A percentile compares a stretch with the other conserved stretches of the same genome.
phyloP scores from a whole-genome alignment of 805 yeast species.

The Hanseniaspora singularis region DNA sequence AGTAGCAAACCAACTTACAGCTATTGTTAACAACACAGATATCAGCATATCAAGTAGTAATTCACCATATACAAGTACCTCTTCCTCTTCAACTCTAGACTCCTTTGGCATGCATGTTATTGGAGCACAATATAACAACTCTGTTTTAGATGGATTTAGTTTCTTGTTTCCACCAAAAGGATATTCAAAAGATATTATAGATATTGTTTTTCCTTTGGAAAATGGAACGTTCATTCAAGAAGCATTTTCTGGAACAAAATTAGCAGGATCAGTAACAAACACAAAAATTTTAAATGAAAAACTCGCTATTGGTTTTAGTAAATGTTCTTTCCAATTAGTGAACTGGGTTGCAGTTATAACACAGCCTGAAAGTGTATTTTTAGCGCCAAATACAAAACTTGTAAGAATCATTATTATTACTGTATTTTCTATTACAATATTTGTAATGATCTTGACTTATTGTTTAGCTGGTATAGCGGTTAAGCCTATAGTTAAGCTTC shows the following conservation, averaged over 20 bases:
- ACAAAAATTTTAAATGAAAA: conserved; percentile 30
- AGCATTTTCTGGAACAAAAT: conserved; percentile 28
- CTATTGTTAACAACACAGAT: conserved; percentile 30
- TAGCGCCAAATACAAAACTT: conserved; percentile 49
- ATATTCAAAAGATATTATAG: conserved; percentile 17
- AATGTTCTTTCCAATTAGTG: conserved; percentile 33
- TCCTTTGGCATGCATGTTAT: conserved; percentile 21
- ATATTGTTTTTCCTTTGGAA: conserved; percentile 23
- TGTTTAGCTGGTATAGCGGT: conserved; percentile 78
- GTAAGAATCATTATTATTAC: conserved; percentile 64
- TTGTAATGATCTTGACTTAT: conserved; percentile 59
- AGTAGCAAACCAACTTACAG: conserved; percentile 34
- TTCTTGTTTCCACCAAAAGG: conserved; percentile 35
- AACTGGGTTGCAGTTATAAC: conserved; percentile 68
- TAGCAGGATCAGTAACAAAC: conserved; percentile 34
- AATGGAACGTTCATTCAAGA: conserved; percentile 29
- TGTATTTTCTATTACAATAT: conserved; percentile 63
- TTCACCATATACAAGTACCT: conserved; percentile 23
- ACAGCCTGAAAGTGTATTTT: conserved; percentile 47
- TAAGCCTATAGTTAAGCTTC: conserved; percentile 65
- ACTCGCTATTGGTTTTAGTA: conserved; percentile 48
- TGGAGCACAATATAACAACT: conserved; percentile 23
- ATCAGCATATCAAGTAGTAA: neutral
- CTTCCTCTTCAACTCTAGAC: conserved; percentile 31
- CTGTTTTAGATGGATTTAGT: conserved; percentile 28